Evolutionary conservation across 306 rosid species (phyloP), one percentile per base, ranked within the genome.

Genomic region (Trifolium dubium): DNA sequence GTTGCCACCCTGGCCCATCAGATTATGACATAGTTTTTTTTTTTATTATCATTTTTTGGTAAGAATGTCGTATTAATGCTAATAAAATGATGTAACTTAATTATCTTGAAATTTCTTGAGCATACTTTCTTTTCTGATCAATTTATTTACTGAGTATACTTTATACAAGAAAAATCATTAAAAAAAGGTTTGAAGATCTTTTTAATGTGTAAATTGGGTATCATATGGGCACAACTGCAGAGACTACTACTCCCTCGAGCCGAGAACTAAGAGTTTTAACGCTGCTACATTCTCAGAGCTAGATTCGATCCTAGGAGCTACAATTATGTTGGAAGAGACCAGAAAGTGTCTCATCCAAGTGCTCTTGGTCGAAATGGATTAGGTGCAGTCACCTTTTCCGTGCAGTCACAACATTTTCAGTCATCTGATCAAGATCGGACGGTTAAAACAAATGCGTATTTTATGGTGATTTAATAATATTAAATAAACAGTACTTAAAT

Each of bases 1-100:
- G 56, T 15, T 43, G 35, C 63, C 11, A 23, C 40, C 72, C 18
- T 64, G 63, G 32, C 67, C 61, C 82, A 71, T 61, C 60, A 43
- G 47, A 51, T 71, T 54, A 54, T 7, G 12, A 53, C 28, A 17
- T 53, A 17, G 59, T 17, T 19, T 53, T 28, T 43, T 43, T 10
- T 19, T 53, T 28, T 43, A 10, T 10, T 10, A 1, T 4, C 10
- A 23, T 3, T 23, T 19, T 55, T 43, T 10, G 35, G 11, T 28
- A 50, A 65, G 47, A 44, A 44, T 41, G 19, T 44, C 68, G 15
- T 30, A 29, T 72, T 30, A 29, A 72, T 43, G 4, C 49, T 44
- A 8, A 30, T 17, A 54, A 29, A 9, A 46, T 5, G 41, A 8
- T 49, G 29, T 65, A 50, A 15, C 66, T 37, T 39, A 2, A 37